Conservation (phyloP, 2,329 filamentous ascomycete species). For the Zarea fungicola region DNA sequence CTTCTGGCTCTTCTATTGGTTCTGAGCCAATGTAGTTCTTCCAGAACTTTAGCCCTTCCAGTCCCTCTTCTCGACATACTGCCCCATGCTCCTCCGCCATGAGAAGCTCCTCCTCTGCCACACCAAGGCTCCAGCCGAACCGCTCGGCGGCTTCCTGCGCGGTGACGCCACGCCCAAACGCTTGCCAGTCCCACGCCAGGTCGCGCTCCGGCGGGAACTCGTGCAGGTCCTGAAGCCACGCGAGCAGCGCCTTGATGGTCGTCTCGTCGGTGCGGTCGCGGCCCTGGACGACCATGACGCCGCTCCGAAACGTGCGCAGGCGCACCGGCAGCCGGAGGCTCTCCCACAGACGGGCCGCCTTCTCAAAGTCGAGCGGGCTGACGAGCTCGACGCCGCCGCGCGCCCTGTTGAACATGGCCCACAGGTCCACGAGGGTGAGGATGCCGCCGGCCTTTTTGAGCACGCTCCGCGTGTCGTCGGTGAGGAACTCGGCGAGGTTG, state of each 20-base stretch:
- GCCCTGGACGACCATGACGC: conserved; percentile 88
- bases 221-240: conserved; percentile 73
- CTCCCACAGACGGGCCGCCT: conserved; percentile 84
- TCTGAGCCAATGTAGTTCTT: conserved; percentile 61
- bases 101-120: conserved; percentile 89
- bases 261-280: conserved; percentile 86
- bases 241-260: conserved; percentile 69
- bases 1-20: neutral
- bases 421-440: conserved; percentile 83
- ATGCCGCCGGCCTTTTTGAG: conserved; percentile 78
- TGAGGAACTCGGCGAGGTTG: conserved; percentile 82
- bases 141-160: conserved; percentile 82
- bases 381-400: conserved; percentile 92
- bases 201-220: conserved; percentile 58
- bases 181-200: conserved; percentile 67
- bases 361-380: conserved; percentile 85
- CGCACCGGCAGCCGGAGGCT: conserved; percentile 80
- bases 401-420: conserved; percentile 91
- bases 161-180: conserved; percentile 80
- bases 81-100: conserved; percentile 92
- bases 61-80: conserved; percentile 83
- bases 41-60: conserved; percentile 93
- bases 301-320: conserved; percentile 83
- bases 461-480: conserved; percentile 75
- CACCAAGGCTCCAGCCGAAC: conserved; percentile 96